Evolutionary conservation across 2,329 filamentous ascomycete genomes (phyloP).

Genomic region (Colletotrichum costaricense): DNA sequence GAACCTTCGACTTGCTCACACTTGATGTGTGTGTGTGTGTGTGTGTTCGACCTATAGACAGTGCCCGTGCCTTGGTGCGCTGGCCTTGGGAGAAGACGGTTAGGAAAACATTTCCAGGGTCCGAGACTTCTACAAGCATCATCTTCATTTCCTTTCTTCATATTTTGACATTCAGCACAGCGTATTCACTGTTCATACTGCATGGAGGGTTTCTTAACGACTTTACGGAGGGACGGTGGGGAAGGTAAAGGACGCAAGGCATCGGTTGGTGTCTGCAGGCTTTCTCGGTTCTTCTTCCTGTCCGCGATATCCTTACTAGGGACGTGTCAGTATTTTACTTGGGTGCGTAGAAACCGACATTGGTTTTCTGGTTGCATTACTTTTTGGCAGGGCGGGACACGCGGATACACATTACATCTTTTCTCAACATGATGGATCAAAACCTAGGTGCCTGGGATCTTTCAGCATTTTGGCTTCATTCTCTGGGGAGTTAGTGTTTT

Average conservation of each 20-base stretch:
- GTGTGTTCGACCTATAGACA: not conserved
- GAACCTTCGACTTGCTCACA: not conserved
- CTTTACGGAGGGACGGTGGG: slow-evolving; percentile 24
- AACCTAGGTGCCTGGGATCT: not conserved
- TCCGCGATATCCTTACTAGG: too few relatives aligned
- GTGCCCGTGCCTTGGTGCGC: not conserved
- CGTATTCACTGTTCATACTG: slow-evolving; percentile 13
- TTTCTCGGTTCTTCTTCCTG: not conserved
- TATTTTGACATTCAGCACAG: slow-evolving; percentile 17
- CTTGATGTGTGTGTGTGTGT: not conserved
- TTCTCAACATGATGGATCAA: not conserved
- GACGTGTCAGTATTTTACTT: too few relatives aligned
- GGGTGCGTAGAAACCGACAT: not conserved
- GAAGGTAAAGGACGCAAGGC: not conserved
- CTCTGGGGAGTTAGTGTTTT: not conserved
- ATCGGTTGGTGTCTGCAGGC: not conserved
- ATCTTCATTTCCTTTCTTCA: not conserved
- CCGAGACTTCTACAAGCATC: not conserved
- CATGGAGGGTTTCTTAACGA: slow-evolving; percentile 23
- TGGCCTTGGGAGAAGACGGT: not conserved
- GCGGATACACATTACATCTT: not conserved
- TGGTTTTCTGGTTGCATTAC: not conserved
- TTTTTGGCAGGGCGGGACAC: not conserved
- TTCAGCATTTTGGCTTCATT: not conserved
- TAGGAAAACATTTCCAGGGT: not conserved